Base-by-base conservation (phyloP, 2,329 filamentous ascomycete species). In the Tolypocladium amazonense region DNA sequence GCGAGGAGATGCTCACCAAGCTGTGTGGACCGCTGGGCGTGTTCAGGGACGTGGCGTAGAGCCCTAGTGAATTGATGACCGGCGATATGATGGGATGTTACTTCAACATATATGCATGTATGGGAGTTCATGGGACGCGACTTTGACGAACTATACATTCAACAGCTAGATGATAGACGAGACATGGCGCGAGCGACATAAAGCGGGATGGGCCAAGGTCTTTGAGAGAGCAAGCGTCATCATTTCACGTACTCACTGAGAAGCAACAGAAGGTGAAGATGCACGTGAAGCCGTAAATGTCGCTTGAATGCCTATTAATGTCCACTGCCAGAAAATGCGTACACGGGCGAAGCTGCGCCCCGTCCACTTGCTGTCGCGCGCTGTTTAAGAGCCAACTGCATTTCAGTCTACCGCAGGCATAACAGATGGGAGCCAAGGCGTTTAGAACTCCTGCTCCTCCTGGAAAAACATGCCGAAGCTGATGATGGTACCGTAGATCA, bases 381-480 rank as follows among this genome's bases (percentile, higher is more conserved):
- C 50, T 53, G 50, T 53, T n/a, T 18, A 15, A 30, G 20, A 30
- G 27, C 45, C 25, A 30, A 9, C 50, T 53, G 15, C 3, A 15
- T 43, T 33, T 35, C 56, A 56, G 33, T 56, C 25, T 56, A 33
- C 56, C 25, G 43, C 11, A 27, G 4, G 38, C 15, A 50, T n/a
- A 11, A n/a, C n/a, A 30, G 8, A 30, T 9, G 43, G 35, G 11
- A 20, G 27, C 14, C 2, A 7, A 20, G 11, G 30, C 30, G 52
- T 68, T 77, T 77, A 97, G 74, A 97, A 99, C 68, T 97, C 94
- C 71, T 96, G 89, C 73, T 97, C 92, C 76, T 97, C 92, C 73
- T 93, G 89, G 81, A 99, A 99, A 79, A 97, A 99, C 86, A 97
- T 89, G 65, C 89, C 88, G 75, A 99, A 99, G 77, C 89, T 94